These are phyloP conservation scores for Pilobolus umbonatus DNA, from an alignment of 192 early-diverging fungal species.

Conservation along the genomic window DNA sequence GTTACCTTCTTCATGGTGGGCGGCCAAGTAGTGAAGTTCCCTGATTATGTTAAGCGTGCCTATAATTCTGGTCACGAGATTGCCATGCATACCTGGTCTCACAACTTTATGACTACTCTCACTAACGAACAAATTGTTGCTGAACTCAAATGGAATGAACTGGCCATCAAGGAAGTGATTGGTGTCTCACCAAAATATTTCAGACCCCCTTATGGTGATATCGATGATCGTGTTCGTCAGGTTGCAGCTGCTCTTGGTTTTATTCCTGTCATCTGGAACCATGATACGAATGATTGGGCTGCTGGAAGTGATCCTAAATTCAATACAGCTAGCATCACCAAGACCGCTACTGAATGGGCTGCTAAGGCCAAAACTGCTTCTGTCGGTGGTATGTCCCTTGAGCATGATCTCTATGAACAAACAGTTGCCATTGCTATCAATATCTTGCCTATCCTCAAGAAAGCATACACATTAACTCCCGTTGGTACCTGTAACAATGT, in stretches of 20 bases:
- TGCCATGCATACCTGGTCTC: conserved; percentile 61
- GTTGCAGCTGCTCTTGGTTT: conserved; percentile 48
- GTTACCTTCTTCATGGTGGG: conserved; percentile 50
- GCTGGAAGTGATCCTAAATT: not conserved
- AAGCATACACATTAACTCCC: conserved; percentile 29
- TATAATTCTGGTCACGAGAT: conserved; percentile 39
- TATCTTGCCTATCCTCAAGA: conserved; percentile 30
- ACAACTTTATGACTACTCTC: conserved; percentile 44
- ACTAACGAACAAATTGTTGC: conserved; percentile 62
- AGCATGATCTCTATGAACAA: conserved; percentile 45
- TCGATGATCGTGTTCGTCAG: conserved; percentile 59
- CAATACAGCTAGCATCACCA: conserved; percentile 10
- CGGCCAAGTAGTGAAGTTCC: conserved; percentile 41
- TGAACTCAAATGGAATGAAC: conserved; percentile 55
- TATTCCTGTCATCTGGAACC: conserved; percentile 45
- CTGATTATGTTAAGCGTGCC: conserved; percentile 35
- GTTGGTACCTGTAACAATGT: conserved; percentile 33
- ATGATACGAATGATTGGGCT: conserved; percentile 51
- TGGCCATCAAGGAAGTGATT: conserved; percentile 41
- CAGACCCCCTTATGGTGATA: conserved; percentile 65
- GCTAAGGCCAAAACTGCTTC: conserved; percentile 26
- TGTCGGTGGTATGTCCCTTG: conserved; percentile 44
- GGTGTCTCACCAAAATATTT: conserved; percentile 54
- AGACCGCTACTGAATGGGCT: conserved; percentile 29
- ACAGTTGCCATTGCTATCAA: conserved; percentile 39